Base-by-base conservation (phyloP, 176 grass and related monocot genomes). In the Canna indica region DNA sequence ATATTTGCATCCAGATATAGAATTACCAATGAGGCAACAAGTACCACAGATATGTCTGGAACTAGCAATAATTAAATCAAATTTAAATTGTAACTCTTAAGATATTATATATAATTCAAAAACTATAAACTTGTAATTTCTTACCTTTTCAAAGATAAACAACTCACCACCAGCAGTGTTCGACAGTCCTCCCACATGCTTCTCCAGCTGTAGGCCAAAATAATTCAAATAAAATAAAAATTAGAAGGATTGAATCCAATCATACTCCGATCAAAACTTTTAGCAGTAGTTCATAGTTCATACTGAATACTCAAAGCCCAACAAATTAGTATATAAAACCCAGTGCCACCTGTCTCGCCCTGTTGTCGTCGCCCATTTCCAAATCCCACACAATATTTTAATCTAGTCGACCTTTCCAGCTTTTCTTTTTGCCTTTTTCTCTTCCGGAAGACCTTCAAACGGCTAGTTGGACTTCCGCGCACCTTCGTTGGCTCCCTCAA, bases 381-480 rank as follows among this genome's bases (percentile, higher is more conserved):
- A 1, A 10, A 11, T 8, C 41, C 41, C 41, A 44, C 41, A 8
- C 41, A 4, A 44, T 44, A 11, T 10, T 44, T 44, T 44, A 7
- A 10, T 44, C 13, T 0, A 10, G 41, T 11, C 41, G 3, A 4
- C 41, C 41, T 54, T 20, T 15, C 18, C 18, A 0, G 1, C n/a
- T 54, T 24, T 54, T n/a, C 50, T 7, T n/a, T n/a, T 18, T n/a
- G 7, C 50, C 50, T n/a, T 1, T 14, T 59, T 36, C 33, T 27
- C 4, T 65, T 22, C 3, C 20, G 5, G 33, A 22, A 6, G 27
- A 34, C 30, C 3, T 27, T 48, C 60, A 60, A 76, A 76, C 73
- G 73, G 60, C 73, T 76, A 66, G 60, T 76, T 76, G 73, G 73
- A 64, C 59, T 65, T 50, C 29, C 44, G 44, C 18, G 52, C 36